Conservation (phyloP, 179 eudicot genomes). For the Sideroxylon spinosum region DNA sequence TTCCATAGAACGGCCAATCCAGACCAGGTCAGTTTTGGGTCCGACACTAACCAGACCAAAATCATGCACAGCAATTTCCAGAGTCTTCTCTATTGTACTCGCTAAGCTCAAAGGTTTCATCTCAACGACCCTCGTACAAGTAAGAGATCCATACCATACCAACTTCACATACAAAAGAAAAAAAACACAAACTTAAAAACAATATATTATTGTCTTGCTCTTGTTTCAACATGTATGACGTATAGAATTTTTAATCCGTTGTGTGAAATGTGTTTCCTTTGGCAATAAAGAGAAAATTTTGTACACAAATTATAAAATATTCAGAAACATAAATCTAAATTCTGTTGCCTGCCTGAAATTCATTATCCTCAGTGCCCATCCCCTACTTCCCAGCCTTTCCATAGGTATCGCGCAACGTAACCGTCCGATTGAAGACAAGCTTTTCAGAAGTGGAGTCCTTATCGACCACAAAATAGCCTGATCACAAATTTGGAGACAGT, state of each 20-base stretch:
- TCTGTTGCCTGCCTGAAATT: background rate
- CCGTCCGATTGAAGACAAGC: constrained; percentile 80
- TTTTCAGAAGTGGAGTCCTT: constrained; percentile 62
- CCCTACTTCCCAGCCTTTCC: constrained; percentile 45
- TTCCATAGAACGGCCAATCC: no score
- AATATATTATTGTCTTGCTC: background rate
- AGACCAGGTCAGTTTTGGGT: no score
- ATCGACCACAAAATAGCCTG: constrained; percentile 83
- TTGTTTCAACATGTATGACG: background rate
- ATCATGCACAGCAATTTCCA: no score
- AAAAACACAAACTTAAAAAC: background rate
- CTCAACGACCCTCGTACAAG: no score
- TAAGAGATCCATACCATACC: no score
- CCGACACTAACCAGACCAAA: no score
- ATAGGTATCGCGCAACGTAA: constrained; percentile 71
- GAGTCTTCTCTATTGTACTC: no score
- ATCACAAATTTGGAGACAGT: constrained; percentile 4
- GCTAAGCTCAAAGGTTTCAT: no score
- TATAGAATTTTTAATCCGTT: background rate
- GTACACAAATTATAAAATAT: background rate
- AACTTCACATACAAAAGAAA: background rate
- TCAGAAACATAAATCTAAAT: background rate
- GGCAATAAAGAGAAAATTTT: background rate
- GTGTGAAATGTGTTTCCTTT: background rate
- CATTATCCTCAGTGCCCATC: no score